These are phyloP conservation scores for Elymus sibiricus DNA, from an alignment of 176 grass and related monocot genomes.

Conservation along the genomic window DNA sequence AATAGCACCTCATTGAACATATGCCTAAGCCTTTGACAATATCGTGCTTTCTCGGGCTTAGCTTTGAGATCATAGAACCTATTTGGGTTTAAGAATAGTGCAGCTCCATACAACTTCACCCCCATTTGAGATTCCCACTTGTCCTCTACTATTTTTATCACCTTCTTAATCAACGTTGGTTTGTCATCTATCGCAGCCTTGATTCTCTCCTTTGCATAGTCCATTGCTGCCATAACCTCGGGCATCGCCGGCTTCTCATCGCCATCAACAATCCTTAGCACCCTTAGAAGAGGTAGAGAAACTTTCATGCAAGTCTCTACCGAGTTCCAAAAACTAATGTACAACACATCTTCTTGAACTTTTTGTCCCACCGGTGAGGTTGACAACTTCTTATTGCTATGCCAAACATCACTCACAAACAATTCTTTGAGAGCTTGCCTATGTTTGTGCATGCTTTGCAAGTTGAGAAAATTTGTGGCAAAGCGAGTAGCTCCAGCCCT, in stretches of 20 bases:
- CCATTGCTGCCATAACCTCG: background rate
- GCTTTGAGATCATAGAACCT: background rate
- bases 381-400: no score
- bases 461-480: no score
- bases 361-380: no score
- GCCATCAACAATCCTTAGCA: background rate
- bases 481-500: no score
- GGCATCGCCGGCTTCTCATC: background rate
- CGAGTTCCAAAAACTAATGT: no score
- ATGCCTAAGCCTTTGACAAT: background rate
- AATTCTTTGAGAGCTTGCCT: no score
- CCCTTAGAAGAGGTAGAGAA: background rate
- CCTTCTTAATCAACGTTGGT: background rate
- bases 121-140: background rate
- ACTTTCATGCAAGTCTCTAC: background rate
- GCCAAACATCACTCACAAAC: no score
- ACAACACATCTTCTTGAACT: no score
- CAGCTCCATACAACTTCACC: background rate
- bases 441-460: no score
- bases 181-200: background rate
- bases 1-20: slow-evolving; percentile 1
- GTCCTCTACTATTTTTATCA: background rate
- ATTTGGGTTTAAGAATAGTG: background rate
- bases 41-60: background rate
- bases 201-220: background rate